Percentiles rank a stretch among this genome's conserved stretches.
phyloP scores from a whole-genome alignment of 2,329 filamentous ascomycete genomes.

The Aspergillus sp. region DNA sequence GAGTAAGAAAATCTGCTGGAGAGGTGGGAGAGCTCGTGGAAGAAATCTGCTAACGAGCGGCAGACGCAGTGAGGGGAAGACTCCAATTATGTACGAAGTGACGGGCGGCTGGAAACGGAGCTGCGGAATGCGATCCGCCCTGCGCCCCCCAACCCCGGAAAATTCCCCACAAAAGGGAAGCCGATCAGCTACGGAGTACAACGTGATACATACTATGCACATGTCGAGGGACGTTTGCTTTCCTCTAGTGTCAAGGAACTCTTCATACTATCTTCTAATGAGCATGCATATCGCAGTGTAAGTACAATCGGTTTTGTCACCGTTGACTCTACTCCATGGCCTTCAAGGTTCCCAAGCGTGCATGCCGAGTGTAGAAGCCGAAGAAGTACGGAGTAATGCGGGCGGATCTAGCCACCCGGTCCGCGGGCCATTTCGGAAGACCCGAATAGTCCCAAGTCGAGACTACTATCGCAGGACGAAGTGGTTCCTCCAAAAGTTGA shows the following conservation, averaged over 20 bases:
- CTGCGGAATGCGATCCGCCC: constrained; percentile 25
- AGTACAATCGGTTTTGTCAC: background rate
- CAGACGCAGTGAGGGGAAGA: constrained; percentile 1
- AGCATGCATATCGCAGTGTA: background rate
- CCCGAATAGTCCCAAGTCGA: background rate
- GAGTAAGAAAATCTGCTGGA: background rate
- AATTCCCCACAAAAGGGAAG: constrained; percentile 21
- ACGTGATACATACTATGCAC: background rate
- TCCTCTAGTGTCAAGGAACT: background rate
- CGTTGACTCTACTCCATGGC: background rate
- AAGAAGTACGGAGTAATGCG: constrained; percentile 7
- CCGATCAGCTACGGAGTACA: background rate
- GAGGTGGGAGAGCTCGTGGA: background rate
- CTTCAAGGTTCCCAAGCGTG: background rate
- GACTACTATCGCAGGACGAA: background rate
- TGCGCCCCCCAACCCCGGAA: constrained; percentile 22
- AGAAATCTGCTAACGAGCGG: background rate
- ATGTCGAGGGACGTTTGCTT: background rate
- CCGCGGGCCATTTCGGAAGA: constrained; percentile 22
- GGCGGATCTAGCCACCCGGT: constrained; percentile 21
- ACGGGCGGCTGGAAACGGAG: constrained; percentile 25
- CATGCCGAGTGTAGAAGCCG: background rate
- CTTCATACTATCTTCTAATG: background rate
- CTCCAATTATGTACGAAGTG: background rate
- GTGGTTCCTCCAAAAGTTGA: background rate